Conservation (phyloP, 768 basidiomycete genomes). For the Peribolospora baueri region DNA sequence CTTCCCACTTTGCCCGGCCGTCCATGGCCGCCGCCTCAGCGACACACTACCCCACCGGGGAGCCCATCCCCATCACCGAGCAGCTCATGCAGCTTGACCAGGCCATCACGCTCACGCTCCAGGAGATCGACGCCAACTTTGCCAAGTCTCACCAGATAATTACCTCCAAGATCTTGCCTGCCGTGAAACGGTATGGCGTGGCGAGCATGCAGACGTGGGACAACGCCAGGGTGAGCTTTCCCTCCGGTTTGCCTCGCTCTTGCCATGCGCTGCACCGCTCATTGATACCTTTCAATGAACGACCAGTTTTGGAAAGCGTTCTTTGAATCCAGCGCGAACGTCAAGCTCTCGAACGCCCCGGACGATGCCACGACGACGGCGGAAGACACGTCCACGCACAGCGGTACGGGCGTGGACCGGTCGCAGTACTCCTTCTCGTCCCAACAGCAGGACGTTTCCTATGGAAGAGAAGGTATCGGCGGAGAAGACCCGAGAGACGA, state of each 20-base stretch:
- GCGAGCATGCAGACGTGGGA: conserved; percentile 70
- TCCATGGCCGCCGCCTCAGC: too few relatives aligned
- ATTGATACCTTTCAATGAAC: background rate
- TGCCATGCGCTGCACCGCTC: background rate
- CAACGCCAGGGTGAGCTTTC: conserved; percentile 48
- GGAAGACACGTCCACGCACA: conserved; percentile 28
- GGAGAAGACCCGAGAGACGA: too few relatives aligned
- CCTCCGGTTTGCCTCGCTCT: background rate
- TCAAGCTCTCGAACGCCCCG: conserved; percentile 38
- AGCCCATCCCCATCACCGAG: too few relatives aligned
- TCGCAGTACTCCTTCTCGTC: background rate
- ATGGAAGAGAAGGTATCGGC: too few relatives aligned
- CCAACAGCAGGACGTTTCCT: too few relatives aligned
- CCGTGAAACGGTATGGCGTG: conserved; percentile 69
- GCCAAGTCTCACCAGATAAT: conserved; percentile 67
- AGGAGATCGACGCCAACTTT: conserved; percentile 87
- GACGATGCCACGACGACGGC: conserved; percentile 41
- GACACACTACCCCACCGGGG: too few relatives aligned
- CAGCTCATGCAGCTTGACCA: conserved; percentile 51
- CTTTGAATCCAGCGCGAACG: conserved; percentile 79
- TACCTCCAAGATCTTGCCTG: conserved; percentile 54
- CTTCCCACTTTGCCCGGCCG: too few relatives aligned
- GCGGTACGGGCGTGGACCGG: conserved; percentile 13
- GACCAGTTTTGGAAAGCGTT: conserved; percentile 84
- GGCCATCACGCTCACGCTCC: conserved; percentile 70